Percentiles rank a stretch among this genome's conserved stretches.
These are phyloP conservation scores for Pichia californica DNA, from an alignment of 805 yeast species.

Conservation along the genomic window DNA sequence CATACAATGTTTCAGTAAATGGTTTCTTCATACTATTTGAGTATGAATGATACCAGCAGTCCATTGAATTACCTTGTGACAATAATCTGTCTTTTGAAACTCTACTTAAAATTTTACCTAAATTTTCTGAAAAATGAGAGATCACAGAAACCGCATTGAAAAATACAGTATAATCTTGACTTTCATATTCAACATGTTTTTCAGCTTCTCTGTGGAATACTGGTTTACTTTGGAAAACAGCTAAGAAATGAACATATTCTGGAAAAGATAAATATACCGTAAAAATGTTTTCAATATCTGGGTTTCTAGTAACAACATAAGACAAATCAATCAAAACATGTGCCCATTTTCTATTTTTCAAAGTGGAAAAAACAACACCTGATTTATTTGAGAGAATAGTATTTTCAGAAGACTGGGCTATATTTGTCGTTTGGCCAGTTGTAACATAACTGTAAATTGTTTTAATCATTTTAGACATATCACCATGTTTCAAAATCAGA, in stretches of 20 bases:
- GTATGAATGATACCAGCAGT: conserved; percentile 15
- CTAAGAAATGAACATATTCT: conserved; percentile 52
- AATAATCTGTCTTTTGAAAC: conserved; percentile 9
- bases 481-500: conserved; percentile 56
- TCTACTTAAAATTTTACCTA: conserved; percentile 40
- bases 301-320: conserved; percentile 66
- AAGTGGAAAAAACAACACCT: conserved; percentile 30
- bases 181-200: conserved; percentile 87
- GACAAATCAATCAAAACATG: conserved; percentile 77
- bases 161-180: conserved; percentile 69
- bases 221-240: conserved; percentile 73
- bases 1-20: conserved; percentile 15
- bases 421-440: conserved; percentile 33
- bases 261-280: conserved; percentile 32
- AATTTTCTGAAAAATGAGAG: conserved; percentile 51
- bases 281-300: conserved; percentile 36
- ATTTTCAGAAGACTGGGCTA: not conserved
- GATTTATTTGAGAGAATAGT: conserved; percentile 17
- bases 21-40: conserved; percentile 13
- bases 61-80: conserved; percentile 14
- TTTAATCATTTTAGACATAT: conserved; percentile 54
- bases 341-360: conserved; percentile 70
- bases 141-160: conserved; percentile 66
- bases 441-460: conserved; percentile 59
- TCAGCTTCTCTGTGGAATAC: conserved; percentile 66